Evolutionary conservation across 257 asterid genomes (phyloP).

Genomic region (Salvia miltiorrhiza): DNA sequence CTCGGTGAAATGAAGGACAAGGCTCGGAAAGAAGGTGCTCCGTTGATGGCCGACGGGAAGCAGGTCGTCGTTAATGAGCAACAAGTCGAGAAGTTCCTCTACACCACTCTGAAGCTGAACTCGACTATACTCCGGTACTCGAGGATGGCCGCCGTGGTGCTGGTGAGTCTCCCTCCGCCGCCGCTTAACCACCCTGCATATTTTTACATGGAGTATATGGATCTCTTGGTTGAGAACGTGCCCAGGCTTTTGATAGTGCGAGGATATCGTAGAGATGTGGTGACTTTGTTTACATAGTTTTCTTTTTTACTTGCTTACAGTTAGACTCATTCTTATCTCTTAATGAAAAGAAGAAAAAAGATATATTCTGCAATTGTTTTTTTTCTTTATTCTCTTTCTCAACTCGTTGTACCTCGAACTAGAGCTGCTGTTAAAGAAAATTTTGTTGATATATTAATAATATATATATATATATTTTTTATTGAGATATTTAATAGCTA

Average conservation of each 20-base stretch:
- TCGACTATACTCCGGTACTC: constrained; percentile 77
- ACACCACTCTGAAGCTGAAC: constrained; percentile 81
- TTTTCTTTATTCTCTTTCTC: neutral
- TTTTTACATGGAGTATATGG: constrained; percentile 98
- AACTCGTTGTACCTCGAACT: neutral
- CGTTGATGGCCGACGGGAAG: constrained; percentile 78
- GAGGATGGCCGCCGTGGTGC: constrained; percentile 94
- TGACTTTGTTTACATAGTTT: constrained; percentile 82
- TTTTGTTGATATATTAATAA: constrained; percentile 17
- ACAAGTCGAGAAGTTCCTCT: constrained; percentile 84
- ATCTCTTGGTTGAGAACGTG: constrained; percentile 87
- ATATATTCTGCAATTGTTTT: constrained; percentile 12
- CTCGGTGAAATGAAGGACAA: constrained; percentile 55
- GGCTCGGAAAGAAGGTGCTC: constrained; percentile 52
- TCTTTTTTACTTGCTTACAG: neutral
- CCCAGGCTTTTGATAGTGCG: constrained; percentile 91
- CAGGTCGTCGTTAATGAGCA: constrained; percentile 62
- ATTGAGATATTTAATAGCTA: no score
- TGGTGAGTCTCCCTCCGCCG: constrained; percentile 95
- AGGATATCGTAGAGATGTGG: constrained; percentile 93
- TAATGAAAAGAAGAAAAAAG: neutral
- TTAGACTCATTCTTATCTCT: neutral
- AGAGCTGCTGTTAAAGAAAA: constrained; percentile 9
- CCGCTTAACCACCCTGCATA: constrained; percentile 83
- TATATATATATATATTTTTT: neutral